Conservation (phyloP, 805 yeast species). For the Candida montana region DNA sequence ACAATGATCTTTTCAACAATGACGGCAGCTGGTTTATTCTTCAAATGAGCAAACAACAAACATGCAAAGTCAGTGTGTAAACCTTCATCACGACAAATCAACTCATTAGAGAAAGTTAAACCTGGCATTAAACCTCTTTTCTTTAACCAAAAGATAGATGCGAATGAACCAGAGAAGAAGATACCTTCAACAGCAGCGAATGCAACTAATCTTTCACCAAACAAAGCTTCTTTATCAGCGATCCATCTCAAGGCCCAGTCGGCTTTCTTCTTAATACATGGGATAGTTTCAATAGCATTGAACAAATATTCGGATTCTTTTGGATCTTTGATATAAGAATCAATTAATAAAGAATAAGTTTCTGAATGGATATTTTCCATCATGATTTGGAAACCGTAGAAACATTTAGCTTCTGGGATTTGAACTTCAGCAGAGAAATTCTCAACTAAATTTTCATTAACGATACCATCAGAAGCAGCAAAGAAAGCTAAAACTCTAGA, state of each 20-base stretch:
- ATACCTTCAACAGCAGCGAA: slow-evolving; percentile 99
- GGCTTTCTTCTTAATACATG: slow-evolving; percentile 95
- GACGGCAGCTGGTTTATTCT: slow-evolving; percentile 76
- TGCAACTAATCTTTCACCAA: slow-evolving; percentile 94
- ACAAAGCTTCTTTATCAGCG: slow-evolving; percentile 77
- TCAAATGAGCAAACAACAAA: slow-evolving; percentile 84
- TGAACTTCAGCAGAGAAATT: slow-evolving; percentile 97
- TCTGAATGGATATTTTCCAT: slow-evolving; percentile 99
- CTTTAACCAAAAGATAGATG: slow-evolving; percentile 97
- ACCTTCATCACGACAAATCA: slow-evolving; percentile 98
- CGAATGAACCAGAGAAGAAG: slow-evolving; percentile 97
- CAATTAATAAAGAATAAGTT: slow-evolving; percentile 91
- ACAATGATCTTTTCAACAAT: slow-evolving; percentile 83
- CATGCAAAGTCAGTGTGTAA: slow-evolving; percentile 98
- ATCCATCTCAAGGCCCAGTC: slow-evolving; percentile 99
- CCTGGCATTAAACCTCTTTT: slow-evolving; percentile 99
- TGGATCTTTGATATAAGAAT: slow-evolving; percentile 93
- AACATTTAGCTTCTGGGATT: slow-evolving; percentile 95
- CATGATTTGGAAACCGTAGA: slow-evolving; percentile 99
- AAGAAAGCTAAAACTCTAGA: slow-evolving; percentile 94
- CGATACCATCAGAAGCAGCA: slow-evolving; percentile 98
- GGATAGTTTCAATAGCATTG: slow-evolving; percentile 94
- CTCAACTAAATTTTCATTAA: slow-evolving; percentile 95
- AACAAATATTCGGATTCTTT: slow-evolving; percentile 85
- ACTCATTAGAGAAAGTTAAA: slow-evolving; percentile 93